Evolutionary conservation across 164 flowering plant genomes (phyloP), one percentile per base, ranked within the genome.

Genomic region (Stephania japonica): DNA sequence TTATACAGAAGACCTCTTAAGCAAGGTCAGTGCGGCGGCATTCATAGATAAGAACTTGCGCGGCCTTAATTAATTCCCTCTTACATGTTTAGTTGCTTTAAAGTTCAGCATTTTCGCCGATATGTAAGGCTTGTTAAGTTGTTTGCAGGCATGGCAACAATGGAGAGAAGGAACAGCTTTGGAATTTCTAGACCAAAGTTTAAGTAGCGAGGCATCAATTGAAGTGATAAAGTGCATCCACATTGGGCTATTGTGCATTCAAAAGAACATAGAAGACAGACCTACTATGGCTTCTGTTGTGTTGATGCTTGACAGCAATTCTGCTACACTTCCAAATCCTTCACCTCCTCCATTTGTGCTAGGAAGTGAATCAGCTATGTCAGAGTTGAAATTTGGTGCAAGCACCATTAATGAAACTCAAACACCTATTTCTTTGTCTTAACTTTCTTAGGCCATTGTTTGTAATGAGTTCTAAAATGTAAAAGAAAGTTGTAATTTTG

Each of bases 211-310:
- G 3, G 62, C 79, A 7, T 47, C 49, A 24, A 72, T 16, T 23
- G 86, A 87, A 78, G 76, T 83, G 1, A 32, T 79, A 72, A 77
- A 83, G 73, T 72, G 87, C 80, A 76, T 84, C 19, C 89, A 86
- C 71, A 78, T 86, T 13, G 88, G 80, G 0, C 71, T 85, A 24
- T 69, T 86, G 10, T 86, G 90, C 42, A 85, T 82, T 41, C 86
- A 86, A 75, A 82, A 86, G 76, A 73, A 78, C 61, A 70, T 62
- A 8, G 77, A 64, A 0, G 64, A 62, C 1, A 78, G 89, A 73
- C 92, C 87, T 1, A 78, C 85, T 0, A 86, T 86, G 89, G 53
- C 79, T 2, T 7, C 78, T 4, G 53, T 83, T 19, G 72, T 84
- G 42, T 62, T 71, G 26, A 75, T 82, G 81, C 81, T 85, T n/a